Evolutionary conservation across 2,329 filamentous ascomycete genomes (phyloP), one percentile per base, ranked within the genome.

Genomic region (Seiridium cupressi): DNA sequence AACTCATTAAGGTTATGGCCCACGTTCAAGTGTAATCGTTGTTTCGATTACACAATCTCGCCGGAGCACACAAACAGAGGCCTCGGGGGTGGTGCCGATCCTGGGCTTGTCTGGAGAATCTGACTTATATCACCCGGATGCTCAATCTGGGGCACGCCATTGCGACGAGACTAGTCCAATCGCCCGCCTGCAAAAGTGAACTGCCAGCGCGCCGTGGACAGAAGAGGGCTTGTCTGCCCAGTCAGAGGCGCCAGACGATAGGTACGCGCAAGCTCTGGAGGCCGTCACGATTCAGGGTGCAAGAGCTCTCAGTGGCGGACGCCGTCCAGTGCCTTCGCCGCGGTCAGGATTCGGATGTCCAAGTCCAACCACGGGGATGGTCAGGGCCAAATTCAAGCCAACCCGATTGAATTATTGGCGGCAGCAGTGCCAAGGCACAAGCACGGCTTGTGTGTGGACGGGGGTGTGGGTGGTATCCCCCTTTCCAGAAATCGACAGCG

Each of bases 401-500:
- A 36, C 10, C 55, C 44, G 55, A 48, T 34, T 44, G 44, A 51
- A 58, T 58, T 40, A 58, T 42, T 42, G 34, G 44, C 55, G 44
- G 55, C 46, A 49, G 11, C 18, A 58, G 32, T 58, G 55, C 55
- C 55, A 58, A 58, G 55, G 44, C 31, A 32, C 35, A 58, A 49
- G 42, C 55, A 35, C 38, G 55, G 44, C 42, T 44, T 57, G 35
- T 40, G 44, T 42, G 47, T 49, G 47, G 47, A 32, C 47, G 26
- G 35, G 48, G n/a, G 10, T 49, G 54, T 57, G 42, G 40, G 42
- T 38, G 13, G 54, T 38, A 35, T 57, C 54, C 54, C 54, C 54
- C 26, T 57, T 57, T 46, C 55, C 55, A 49, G 34, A 51, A 57
- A 49, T 58, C 47, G 55, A 51, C 55, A 44, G 46, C 44, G 55